Conservation (phyloP, 345 rosid genomes). For the Adansonia digitata region DNA sequence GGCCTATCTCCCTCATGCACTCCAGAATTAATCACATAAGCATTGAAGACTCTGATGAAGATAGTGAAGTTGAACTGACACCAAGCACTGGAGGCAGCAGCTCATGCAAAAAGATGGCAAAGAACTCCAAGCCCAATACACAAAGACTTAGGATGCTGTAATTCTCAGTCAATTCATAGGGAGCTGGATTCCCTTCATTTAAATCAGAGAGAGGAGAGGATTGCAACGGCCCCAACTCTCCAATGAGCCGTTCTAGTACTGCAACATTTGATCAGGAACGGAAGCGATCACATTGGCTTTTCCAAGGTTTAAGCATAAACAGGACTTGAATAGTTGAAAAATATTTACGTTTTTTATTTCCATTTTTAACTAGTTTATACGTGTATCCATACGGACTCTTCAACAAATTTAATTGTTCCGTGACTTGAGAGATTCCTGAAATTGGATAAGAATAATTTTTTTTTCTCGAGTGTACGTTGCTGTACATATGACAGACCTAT, state of each 20-base stretch:
- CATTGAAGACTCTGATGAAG: constrained; percentile 30
- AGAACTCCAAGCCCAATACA: constrained; percentile 3
- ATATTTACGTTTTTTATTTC: too few species aligned
- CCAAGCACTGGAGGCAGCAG: constrained; percentile 61
- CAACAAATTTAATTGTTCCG: too few species aligned
- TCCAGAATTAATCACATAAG: constrained; percentile 10
- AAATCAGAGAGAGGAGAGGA: constrained; percentile 37
- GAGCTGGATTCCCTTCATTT: constrained; percentile 29
- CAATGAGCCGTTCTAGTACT: constrained; percentile 54
- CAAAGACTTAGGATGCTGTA: constrained; percentile 4
- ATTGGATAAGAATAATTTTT: too few species aligned
- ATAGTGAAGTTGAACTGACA: constrained; percentile 58
- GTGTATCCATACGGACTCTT: too few species aligned
- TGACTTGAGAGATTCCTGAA: too few species aligned
- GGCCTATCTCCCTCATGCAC: constrained; percentile 25
- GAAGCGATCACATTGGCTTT: constrained; percentile 69
- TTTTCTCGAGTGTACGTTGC: too few species aligned
- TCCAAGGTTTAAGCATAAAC: constrained; percentile 53
- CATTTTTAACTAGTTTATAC: too few species aligned
- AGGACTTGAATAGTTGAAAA: constrained; percentile 44
- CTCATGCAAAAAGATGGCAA: constrained; percentile 20
- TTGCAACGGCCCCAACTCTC: constrained; percentile 44
- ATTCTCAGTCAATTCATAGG: background rate
- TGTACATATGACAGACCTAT: too few species aligned
- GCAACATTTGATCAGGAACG: constrained; percentile 51